Evolutionary conservation across 2,329 filamentous ascomycete species (phyloP).

Genomic region (Trichoderma polysporum): DNA sequence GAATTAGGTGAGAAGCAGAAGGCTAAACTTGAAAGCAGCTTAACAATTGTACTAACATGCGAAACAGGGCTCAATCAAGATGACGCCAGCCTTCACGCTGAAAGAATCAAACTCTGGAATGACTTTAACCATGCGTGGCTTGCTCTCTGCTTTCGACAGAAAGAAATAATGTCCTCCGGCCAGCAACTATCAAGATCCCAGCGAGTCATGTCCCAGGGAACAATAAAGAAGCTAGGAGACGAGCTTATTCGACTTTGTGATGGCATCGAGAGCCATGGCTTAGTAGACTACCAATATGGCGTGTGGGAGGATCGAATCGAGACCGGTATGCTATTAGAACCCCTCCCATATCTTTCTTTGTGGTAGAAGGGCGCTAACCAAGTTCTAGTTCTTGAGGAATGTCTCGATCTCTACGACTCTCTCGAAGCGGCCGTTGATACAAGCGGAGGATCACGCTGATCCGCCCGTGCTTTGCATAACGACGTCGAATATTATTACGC

Average conservation of each 20-base stretch:
- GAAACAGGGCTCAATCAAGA: conserved; percentile 76
- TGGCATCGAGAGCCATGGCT: conserved; percentile 81
- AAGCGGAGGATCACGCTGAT: conserved; percentile 29
- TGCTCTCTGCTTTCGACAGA: conserved; percentile 77
- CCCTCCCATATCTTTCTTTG: neutral
- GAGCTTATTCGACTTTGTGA: conserved; percentile 83
- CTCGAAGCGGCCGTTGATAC: conserved; percentile 36
- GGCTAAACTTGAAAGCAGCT: neutral
- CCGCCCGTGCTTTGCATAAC: neutral
- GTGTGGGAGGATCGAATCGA: conserved; percentile 94
- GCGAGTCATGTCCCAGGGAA: conserved; percentile 65
- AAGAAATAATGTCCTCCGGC: conserved; percentile 66
- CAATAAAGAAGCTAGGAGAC: conserved; percentile 75
- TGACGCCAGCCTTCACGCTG: conserved; percentile 70
- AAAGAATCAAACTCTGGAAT: conserved; percentile 83
- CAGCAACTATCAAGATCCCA: conserved; percentile 57
- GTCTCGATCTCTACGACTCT: conserved; percentile 47
- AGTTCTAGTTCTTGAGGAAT: conserved; percentile 39
- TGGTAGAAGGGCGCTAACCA: neutral
- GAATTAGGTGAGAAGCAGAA: conserved; percentile 50
- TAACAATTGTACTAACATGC: conserved; percentile 24
- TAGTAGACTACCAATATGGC: conserved; percentile 96
- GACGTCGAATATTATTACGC: neutral
- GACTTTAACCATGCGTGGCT: conserved; percentile 96
- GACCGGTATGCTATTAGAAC: conserved; percentile 59